Base-by-base conservation (phyloP, 495 filamentous ascomycete species). In the Podospora conica region DNA sequence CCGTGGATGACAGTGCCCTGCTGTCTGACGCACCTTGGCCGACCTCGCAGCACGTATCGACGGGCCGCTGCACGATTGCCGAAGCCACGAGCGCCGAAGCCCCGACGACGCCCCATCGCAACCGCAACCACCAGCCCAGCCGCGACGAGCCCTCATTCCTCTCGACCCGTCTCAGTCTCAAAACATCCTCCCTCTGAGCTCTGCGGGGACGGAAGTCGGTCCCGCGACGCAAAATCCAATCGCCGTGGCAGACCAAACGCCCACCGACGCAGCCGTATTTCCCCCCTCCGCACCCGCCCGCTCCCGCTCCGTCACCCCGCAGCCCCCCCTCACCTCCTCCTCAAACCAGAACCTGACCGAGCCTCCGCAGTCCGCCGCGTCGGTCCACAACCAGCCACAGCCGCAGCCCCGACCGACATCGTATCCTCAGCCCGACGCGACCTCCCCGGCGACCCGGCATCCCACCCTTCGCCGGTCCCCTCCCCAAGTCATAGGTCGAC, bases 251-350 rank as follows among this genome's bases (percentile, higher is more conserved):
- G 74, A 76, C 68, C 74, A 71, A 71, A 71, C 55, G 53, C 72
- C 74, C 71, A 66, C 55, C 65, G 64, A 66, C 60, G 60, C 57
- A 58, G 65, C 68, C 58, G 69, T 66, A 69, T 55, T 68, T 66
- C 58, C 65, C 64, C 71, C 72, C 65, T 61, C 69, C 66, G 62
- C 73, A 73, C 71, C 81, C 79, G 79, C 79, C 79, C 71, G 73
- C 74, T 75, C 77, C 79, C 71, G 73, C 74, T 75, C 77, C 76
- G 77, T 74, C 73, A 76, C 76, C 69, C 77, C 78, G 77, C 79
- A 73, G 65, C 24, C 69, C 63, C 71, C 76, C 67, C 71, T 66
- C 58, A 58, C 67, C 69, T 62, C 77, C 66, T 54, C 73, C 74
- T 74, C 79, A 68, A 71, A 40, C 53, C 65, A 29, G 40, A 23